Evolutionary conservation across 2,329 filamentous ascomycete species (phyloP).

Genomic region (Diaporthe batatas): DNA sequence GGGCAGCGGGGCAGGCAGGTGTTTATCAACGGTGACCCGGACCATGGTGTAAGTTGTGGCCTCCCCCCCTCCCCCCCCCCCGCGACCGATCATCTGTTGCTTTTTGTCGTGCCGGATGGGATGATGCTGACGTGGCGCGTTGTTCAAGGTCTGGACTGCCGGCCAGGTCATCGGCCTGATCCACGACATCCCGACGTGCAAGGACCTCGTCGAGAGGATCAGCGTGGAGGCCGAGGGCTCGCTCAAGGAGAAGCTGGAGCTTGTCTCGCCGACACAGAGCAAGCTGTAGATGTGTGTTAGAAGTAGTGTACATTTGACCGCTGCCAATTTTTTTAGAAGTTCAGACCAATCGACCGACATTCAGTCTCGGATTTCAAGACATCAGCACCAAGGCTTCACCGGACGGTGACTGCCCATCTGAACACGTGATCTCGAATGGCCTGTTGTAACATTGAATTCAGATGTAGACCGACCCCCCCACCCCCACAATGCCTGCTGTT

Average conservation of each 20-base stretch:
- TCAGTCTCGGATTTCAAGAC: background rate
- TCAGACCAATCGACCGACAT: background rate
- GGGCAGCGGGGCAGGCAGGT: slow-evolving; percentile 93
- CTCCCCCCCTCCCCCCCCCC: slow-evolving; percentile 45
- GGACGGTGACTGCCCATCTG: no score
- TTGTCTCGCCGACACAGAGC: slow-evolving; percentile 65
- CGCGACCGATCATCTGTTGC: no score
- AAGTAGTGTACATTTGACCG: background rate
- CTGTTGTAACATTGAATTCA: no score
- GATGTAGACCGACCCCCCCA: no score
- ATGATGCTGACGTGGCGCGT: background rate
- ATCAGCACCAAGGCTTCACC: background rate
- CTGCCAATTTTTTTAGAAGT: background rate
- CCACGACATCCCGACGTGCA: slow-evolving; percentile 84
- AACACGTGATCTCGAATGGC: no score
- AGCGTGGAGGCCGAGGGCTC: slow-evolving; percentile 81
- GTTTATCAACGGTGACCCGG: slow-evolving; percentile 90
- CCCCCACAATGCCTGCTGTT: no score
- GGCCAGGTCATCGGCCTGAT: slow-evolving; percentile 95
- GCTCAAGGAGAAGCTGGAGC: slow-evolving; percentile 69
- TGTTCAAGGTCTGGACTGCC: slow-evolving; percentile 97
- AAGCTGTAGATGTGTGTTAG: slow-evolving; percentile 64
- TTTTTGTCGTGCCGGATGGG: background rate
- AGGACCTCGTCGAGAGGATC: slow-evolving; percentile 76
- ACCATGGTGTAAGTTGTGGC: slow-evolving; percentile 80